phyloP scores from a whole-genome alignment of 176 grass and related monocot genomes.

The Ampelocalamus luodianensis region DNA sequence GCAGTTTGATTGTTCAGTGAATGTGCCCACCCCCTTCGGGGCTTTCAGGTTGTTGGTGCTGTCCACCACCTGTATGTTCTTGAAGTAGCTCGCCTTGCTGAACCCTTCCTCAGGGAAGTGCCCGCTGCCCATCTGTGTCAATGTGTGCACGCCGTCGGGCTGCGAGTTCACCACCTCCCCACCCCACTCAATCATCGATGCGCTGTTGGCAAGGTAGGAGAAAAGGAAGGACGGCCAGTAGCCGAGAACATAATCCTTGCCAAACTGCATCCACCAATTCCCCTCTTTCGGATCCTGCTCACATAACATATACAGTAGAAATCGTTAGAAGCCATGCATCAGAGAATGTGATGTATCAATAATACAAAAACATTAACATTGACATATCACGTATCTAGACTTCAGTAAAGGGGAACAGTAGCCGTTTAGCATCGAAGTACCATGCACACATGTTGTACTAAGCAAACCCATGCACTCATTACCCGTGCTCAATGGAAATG shows the following conservation, averaged over 20 bases:
- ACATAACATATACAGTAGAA: not conserved
- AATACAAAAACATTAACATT: not conserved
- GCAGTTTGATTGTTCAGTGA: constrained; percentile 84
- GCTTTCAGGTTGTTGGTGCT: constrained; percentile 68
- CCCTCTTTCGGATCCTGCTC: constrained; percentile 87
- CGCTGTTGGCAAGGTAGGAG: constrained; percentile 76
- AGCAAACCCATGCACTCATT: constrained; percentile 43
- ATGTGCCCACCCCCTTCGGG: constrained; percentile 60
- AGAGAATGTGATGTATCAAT: not conserved
- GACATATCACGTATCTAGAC: not conserved
- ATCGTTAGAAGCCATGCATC: not conserved
- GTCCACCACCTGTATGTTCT: constrained; percentile 84
- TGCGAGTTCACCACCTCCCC: constrained; percentile 94
- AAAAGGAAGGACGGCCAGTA: constrained; percentile 98
- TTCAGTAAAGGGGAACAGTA: not conserved
- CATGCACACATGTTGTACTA: constrained; percentile 22
- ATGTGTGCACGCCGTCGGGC: constrained; percentile 68
- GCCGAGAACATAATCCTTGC: constrained; percentile 77
- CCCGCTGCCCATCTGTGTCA: constrained; percentile 91
- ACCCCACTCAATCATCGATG: constrained; percentile 92
- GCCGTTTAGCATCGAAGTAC: not conserved
- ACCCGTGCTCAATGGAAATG: constrained; percentile 49
- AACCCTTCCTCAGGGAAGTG: constrained; percentile 86
- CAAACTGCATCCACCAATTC: constrained; percentile 98
- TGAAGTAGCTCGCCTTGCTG: constrained; percentile 92